Base-by-base conservation (phyloP, 805 yeast genomes). In the Wickerhamomyces silvicola region DNA sequence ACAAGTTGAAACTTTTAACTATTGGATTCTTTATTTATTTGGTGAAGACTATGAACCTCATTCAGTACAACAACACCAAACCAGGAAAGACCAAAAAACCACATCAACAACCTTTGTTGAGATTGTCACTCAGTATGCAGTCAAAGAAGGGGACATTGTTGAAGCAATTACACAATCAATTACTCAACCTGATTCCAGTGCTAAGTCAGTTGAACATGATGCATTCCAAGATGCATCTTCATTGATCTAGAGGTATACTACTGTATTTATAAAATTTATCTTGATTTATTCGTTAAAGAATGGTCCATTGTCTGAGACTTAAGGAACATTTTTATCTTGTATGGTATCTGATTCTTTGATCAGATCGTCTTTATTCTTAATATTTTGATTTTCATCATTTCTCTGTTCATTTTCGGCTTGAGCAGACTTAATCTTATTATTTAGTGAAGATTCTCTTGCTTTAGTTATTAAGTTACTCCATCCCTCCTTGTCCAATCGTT, bases 81-180 rank as follows among this genome's bases (percentile, higher is more conserved):
- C 6, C 11, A 15, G 5, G 19, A n/a, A 15, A 6, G 5, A 2
- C 5, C 12, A 2, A 11, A 6, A 6, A 5, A 10, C 17, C 7
- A 26, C 22, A n/a, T n/a, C n/a, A n/a, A n/a, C n/a, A n/a, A n/a
- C n/a, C 6, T 14, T 12, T 24, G 32, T 17, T 12, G 33, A 27
- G n/a, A 42, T 38, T 4, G 32, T 38, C 16, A 28, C 34, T 10
- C 34, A 35, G n/a, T n/a, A n/a, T n/a, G n/a, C n/a, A 9, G 34
- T 50, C 10, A 37, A 35, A n/a, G 37, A 43, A 12, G 52, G 41
- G 27, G 54, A 49, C 28, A 38, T 47, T 18, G 54, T 46, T 15
- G 26, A 29, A 11, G 7, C 18, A 10, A 17, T 21, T 13, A 23
- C 18, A 11, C 30, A n/a, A n/a, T n/a, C n/a, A n/a, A n/a, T n/a